These are phyloP conservation scores for Batkoa obscura DNA, from an alignment of 371 early-diverging fungal genomes.

Conservation along the genomic window DNA sequence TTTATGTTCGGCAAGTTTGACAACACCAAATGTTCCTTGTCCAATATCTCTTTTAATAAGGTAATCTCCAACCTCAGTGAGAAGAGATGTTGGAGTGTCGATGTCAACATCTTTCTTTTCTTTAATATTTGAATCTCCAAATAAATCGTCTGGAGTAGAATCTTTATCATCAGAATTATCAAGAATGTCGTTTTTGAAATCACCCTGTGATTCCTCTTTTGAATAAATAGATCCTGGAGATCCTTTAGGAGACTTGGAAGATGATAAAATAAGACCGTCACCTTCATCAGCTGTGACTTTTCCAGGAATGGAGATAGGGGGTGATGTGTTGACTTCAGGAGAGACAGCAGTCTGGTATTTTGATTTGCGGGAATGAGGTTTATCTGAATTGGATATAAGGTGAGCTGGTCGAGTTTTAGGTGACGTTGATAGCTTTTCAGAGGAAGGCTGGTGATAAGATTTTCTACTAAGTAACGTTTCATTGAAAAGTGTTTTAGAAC, in stretches of 20 bases:
- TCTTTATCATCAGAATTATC: neutral
- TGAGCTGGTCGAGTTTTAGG: neutral
- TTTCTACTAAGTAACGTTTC: too few species aligned
- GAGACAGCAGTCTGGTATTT: slow-evolving; percentile 2
- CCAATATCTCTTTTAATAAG: slow-evolving; percentile 5
- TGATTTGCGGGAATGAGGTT: neutral
- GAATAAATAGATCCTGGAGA: neutral
- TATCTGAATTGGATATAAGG: neutral
- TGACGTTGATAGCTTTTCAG: neutral
- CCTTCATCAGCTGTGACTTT: neutral
- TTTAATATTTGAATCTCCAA: neutral
- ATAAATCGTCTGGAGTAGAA: neutral
- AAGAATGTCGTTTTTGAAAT: neutral
- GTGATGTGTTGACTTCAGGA: neutral
- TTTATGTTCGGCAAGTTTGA: slow-evolving; percentile 5
- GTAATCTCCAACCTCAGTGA: slow-evolving; percentile 7
- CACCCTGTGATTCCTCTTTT: too few species aligned
- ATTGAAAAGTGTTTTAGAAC: too few species aligned
- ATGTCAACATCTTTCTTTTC: neutral
- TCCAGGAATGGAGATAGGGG: neutral
- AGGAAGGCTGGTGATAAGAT: neutral
- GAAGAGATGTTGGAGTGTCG: neutral
- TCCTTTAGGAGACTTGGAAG: neutral
- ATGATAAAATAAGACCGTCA: neutral
- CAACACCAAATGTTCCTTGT: slow-evolving; percentile 6